Conservation (phyloP, 2,329 filamentous ascomycete species). For the Claviceps digitariae region DNA sequence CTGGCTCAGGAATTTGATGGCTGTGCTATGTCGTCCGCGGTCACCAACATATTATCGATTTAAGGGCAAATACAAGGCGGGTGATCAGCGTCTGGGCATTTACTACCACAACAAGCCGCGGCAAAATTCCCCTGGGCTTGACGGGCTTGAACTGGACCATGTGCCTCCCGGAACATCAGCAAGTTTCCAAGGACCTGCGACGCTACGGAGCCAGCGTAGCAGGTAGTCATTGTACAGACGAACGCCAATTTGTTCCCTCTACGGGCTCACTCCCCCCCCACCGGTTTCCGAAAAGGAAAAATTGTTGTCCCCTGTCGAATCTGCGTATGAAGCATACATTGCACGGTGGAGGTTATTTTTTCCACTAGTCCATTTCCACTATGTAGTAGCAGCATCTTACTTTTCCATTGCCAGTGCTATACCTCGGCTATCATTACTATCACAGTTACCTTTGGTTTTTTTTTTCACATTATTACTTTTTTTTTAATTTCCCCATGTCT, state of each 20-base stretch:
- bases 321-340: too few species aligned
- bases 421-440: neutral
- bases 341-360: too few species aligned
- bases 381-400: neutral
- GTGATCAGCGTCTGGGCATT: conserved; percentile 71
- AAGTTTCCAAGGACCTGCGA: conserved; percentile 41
- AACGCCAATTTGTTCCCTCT: neutral
- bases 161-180: conserved; percentile 30
- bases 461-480: too few species aligned
- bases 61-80: conserved; percentile 60
- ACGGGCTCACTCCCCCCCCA: neutral
- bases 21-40: conserved; percentile 69
- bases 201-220: conserved; percentile 25
- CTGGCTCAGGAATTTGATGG: conserved; percentile 63
- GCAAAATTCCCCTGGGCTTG: conserved; percentile 27
- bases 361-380: too few species aligned
- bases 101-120: conserved; percentile 22
- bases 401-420: neutral
- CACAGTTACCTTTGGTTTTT: neutral
- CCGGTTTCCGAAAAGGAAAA: too few species aligned
- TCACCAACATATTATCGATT: conserved; percentile 83
- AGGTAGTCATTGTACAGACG: neutral
- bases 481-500: neutral
- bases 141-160: conserved; percentile 60
- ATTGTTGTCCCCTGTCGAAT: neutral